These are phyloP conservation scores for grape (Vitis vinifera) DNA, from an alignment of 164 flowering plant species.

Conservation along the genomic window DNA sequence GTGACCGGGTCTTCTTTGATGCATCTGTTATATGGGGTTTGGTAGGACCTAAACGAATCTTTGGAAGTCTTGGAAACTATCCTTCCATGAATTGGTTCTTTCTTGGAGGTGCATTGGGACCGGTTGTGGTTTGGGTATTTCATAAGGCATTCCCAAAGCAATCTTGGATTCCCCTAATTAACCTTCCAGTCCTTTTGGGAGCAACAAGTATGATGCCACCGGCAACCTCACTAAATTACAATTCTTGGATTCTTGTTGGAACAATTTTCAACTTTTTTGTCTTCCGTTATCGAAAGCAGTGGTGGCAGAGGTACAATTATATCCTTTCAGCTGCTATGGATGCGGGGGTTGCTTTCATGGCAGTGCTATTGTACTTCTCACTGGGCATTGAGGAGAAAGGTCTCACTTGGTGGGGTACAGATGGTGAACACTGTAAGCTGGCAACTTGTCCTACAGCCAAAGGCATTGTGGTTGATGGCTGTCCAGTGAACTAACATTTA, in stretches of 20 bases:
- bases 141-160: conserved; percentile 79
- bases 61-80: conserved; percentile 70
- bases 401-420: conserved; percentile 80
- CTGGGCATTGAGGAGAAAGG: conserved; percentile 49
- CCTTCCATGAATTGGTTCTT: conserved; percentile 86
- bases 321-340: conserved; percentile 89
- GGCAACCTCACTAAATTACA: conserved; percentile 80
- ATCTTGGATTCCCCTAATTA: conserved; percentile 83
- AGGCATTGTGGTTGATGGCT: conserved; percentile 59
- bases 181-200: conserved; percentile 86
- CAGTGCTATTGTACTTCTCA: conserved; percentile 63
- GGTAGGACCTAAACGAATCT: conserved; percentile 81
- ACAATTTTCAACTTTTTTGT: conserved; percentile 83
- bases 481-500: conserved; percentile 41
- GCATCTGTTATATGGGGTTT: conserved; percentile 97
- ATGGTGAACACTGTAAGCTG: conserved; percentile 72
- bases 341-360: conserved; percentile 95
- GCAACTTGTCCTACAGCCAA: conserved; percentile 84
- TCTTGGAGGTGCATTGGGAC: conserved; percentile 81
- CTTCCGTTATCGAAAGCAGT: conserved; percentile 70
- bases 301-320: conserved; percentile 96
- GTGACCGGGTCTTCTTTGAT: conserved; percentile 85
- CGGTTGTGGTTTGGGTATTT: conserved; percentile 69
- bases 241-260: conserved; percentile 75
- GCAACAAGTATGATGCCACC: conserved; percentile 86